Evolutionary conservation across 345 rosid species (phyloP).

Genomic region (Angophora floribunda): DNA sequence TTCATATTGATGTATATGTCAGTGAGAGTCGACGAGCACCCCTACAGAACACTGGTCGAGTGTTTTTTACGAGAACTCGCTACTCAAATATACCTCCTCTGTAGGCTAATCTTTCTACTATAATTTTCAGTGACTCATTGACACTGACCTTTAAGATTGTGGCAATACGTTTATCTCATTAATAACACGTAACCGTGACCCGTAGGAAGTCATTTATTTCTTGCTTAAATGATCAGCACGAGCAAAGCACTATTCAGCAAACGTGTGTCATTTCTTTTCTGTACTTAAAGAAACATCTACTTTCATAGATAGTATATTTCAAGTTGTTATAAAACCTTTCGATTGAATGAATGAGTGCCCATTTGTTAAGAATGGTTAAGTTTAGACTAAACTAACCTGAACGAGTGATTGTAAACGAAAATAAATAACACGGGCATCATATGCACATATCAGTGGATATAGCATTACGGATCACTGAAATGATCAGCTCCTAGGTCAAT

Average conservation of each 20-base stretch:
- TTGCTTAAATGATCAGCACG: neutral
- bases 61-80: neutral
- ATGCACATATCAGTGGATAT: neutral
- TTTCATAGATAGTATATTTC: neutral
- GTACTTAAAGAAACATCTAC: neutral
- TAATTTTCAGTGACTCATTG: neutral
- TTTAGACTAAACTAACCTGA: neutral
- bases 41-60: neutral
- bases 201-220: neutral
- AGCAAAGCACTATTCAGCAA: neutral
- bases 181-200: neutral
- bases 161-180: neutral
- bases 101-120: neutral
- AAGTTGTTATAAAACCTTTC: neutral
- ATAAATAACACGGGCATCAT: neutral
- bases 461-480: neutral
- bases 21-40: neutral
- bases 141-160: neutral
- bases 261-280: neutral
- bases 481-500: neutral
- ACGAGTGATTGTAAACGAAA: neutral
- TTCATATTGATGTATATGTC: neutral
- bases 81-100: neutral
- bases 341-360: neutral
- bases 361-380: neutral